Evolutionary conservation across 2,329 filamentous ascomycete genomes (phyloP), one percentile per base, ranked within the genome.

Genomic region (Delphinella strobiligena): DNA sequence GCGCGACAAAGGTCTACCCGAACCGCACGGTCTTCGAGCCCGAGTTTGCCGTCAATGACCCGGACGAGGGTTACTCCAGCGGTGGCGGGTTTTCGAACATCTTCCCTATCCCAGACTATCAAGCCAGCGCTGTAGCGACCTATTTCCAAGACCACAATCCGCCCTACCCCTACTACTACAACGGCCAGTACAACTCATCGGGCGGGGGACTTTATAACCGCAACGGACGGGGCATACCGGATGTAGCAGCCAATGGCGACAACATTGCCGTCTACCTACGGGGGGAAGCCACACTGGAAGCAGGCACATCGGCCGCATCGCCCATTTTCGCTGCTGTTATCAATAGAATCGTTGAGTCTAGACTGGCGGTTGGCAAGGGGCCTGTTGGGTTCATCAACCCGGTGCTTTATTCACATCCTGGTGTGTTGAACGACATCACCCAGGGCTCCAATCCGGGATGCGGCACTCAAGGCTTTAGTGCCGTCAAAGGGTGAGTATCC

Each of bases 11-110:
- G 12, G 44, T 55, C 33, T 65, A 61, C 2, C 43, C 45, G 1
- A 43, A 43, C 15, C 27, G 24, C 3, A 43, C 41, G 1, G 41
- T 49, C 11, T 33, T 36, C 31, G 45, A 45, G 11, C 43, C 43
- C 18, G 47, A 49, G 24, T 42, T 38, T 8, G 47, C 47, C 19
- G 45, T 42, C 16, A 39, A 41, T 22, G 39, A 40, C 16, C 36
- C 41, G 3, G 19, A 36, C 24, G 24, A 31, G 10, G 34, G 39
- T 5, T 45, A 43, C 34, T 46, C 40, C 3, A 38, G 34, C 24
- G 62, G 62, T n/a, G 64, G 65, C 37, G 63, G 60, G 22, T 58
- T 36, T 52, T 55, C 19, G 49, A 60, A 41, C 22, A 50, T 48
- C 59, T 59, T 53, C 56, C 54, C 46, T 22, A 53, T 32, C 3